Percentiles rank a stretch among this genome's conserved stretches.
Evolutionary conservation across 306 rosid species (phyloP).

Genomic region (Calophaca sinica): DNA sequence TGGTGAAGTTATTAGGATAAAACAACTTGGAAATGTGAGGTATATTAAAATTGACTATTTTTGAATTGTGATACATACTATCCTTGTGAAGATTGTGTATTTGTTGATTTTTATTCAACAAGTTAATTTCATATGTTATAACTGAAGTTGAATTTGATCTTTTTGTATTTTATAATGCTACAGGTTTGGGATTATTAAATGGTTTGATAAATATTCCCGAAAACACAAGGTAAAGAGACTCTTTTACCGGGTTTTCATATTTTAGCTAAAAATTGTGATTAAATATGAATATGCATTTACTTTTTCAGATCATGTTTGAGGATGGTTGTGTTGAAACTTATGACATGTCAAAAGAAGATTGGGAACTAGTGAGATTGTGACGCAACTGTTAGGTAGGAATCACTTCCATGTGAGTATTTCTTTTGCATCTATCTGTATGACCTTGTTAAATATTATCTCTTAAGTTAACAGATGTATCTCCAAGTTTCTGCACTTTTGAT

Average conservation of each 20-base stretch:
- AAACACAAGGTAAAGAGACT: slow-evolving; percentile 67
- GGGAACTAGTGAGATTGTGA: slow-evolving; percentile 73
- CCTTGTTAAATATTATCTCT: slow-evolving; percentile 27
- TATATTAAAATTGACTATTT: slow-evolving; percentile 44
- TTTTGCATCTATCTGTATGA: slow-evolving; percentile 31
- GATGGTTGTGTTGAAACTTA: slow-evolving; percentile 64
- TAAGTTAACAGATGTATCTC: slow-evolving; percentile 2
- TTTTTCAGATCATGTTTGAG: slow-evolving; percentile 83
- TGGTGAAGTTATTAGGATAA: slow-evolving; percentile 76
- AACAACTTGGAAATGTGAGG: slow-evolving; percentile 63
- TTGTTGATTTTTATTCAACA: not conserved
- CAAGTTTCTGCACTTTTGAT: not conserved
- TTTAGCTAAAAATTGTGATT: slow-evolving; percentile 30
- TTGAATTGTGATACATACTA: slow-evolving; percentile 5
- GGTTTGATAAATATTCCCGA: slow-evolving; percentile 67
- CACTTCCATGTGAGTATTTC: slow-evolving; percentile 43
- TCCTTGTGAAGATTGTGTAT: not conserved
- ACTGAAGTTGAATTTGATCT: slow-evolving; percentile 6
- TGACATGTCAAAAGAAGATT: slow-evolving; percentile 88
- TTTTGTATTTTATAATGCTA: slow-evolving; percentile 37
- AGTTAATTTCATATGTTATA: slow-evolving; percentile 15
- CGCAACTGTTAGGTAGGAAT: slow-evolving; percentile 40
- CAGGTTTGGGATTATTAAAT: slow-evolving; percentile 82
- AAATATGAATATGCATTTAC: slow-evolving; percentile 30
- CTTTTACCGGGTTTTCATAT: slow-evolving; percentile 30